Base-by-base conservation (phyloP, 1,284 basidiomycete species). In the Trichosporon faecale region DNA sequence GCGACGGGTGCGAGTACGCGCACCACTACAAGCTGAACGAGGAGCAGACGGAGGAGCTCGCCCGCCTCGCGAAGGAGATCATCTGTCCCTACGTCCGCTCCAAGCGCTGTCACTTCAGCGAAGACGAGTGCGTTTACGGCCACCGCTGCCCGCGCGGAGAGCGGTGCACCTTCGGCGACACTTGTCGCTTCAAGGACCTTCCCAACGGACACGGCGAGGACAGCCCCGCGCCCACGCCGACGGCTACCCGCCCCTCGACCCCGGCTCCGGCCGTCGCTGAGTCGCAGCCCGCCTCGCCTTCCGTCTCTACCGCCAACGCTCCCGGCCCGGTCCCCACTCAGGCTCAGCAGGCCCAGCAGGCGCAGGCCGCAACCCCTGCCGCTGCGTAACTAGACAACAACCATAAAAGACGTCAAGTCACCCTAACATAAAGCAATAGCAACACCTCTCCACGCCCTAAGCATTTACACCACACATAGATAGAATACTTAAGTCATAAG, bases 71-170 rank as follows among this genome's bases (percentile, higher is more conserved):
- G 12, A 80, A 82, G 70, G 76, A 78, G 68, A 79, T 80, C 25
- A 73, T 79, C 25, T 82, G 80, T 70, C 80, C 80, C 0, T 78
- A 75, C 65, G 72, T 77, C 25, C 74, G 69, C 57, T 68, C 66
- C 68, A 77, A 75, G 66, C 75, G 75, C 65, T 82, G 80, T 67
- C 75, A 76, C 68, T 79, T 75, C 68, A 70, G 73, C 21, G 80
- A 79, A 55, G 76, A 77, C 31, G 77, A 78, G 55, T 81, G 80
- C 68, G 77, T 80, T 0, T 80, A 80, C 69, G 80, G 79, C 27
- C 79, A 81, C 72, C 70, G 70, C 63, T 81, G 79, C 57, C 78
- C 77, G 3, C 71, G 77, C 37, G 75, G 73, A 33, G 71, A 73
- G 16, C 63, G 72, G 7, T 81, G 79, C 73, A 72, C 72, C 37